Conservation (phyloP, 2,329 filamentous ascomycete species). For the Pochonia chlamydosporia region DNA sequence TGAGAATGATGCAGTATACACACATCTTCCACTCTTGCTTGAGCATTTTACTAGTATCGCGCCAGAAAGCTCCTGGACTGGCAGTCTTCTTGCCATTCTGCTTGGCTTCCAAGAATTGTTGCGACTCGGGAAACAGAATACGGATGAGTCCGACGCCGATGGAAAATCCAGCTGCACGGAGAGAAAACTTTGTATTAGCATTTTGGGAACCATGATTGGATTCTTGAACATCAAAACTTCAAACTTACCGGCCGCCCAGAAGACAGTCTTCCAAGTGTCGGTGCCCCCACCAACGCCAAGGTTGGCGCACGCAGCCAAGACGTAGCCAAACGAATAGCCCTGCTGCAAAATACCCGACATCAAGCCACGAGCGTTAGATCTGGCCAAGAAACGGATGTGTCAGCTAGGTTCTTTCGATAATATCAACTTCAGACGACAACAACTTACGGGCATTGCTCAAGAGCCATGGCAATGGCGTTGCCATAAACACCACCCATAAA, state of each 20-base stretch:
- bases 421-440: background rate
- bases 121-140: slow-evolving; percentile 65
- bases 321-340: slow-evolving; percentile 75
- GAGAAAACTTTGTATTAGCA: slow-evolving; percentile 2
- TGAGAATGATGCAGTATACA: slow-evolving; percentile 70
- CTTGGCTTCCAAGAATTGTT: slow-evolving; percentile 68
- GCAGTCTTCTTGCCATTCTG: slow-evolving; percentile 46
- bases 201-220: no score
- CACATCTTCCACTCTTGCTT: slow-evolving; percentile 68
- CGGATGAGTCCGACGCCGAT: slow-evolving; percentile 64
- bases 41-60: slow-evolving; percentile 63
- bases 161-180: slow-evolving; percentile 49
- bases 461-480: slow-evolving; percentile 70
- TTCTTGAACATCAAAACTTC: background rate
- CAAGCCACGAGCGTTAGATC: slow-evolving; percentile 63
- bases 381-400: slow-evolving; percentile 21
- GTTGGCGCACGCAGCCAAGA: slow-evolving; percentile 70
- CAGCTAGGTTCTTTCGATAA: slow-evolving; percentile 1
- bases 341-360: slow-evolving; percentile 81
- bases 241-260: slow-evolving; percentile 56
- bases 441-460: slow-evolving; percentile 64
- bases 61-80: slow-evolving; percentile 55
- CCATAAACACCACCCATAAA: slow-evolving; percentile 81
- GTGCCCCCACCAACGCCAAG: slow-evolving; percentile 61
- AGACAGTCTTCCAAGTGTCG: slow-evolving; percentile 68